Base-by-base conservation (phyloP, 495 filamentous ascomycete genomes). In the Aspergillus diversus region DNA sequence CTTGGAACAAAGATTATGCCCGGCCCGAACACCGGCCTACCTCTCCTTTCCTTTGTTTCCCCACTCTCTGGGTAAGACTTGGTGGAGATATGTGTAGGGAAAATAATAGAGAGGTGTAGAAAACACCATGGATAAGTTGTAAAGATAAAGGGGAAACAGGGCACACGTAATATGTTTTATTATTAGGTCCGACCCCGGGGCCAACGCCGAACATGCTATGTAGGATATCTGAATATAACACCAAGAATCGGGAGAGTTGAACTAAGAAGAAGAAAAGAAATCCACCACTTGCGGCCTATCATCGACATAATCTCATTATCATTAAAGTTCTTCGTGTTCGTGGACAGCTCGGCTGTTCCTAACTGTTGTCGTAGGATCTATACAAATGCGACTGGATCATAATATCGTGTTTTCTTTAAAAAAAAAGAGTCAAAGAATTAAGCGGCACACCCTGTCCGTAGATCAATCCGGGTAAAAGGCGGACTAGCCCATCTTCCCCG, bases 401-500 rank as follows among this genome's bases (percentile, higher is more conserved):
- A 17, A 17, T 50, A 27, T 50, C 47, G n/a, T 50, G 47, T 50
- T 51, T 39, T 43, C 63, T 5, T 21, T 34, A 49, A 11, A 27
- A 42, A 21, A 49, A 11, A 27, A 42, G 15, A 49, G 43, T 55
- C 33, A 33, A 43, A 43, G 48, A 50, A 54, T 17, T 11, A 54
- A 54, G 5, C 11, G 21, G 12, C 15, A 8, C 47, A 13, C n/a
- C 39, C 39, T 13, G n/a, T 13, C 4, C 11, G 11, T 12, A 11
- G 11, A 11, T 15, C 37, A 13, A 15, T 49, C 47, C 21, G 9
- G 21, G 27, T 17, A 31, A 31, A 50, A 27, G 47, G 2, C 7
- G 31, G 6, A 16, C 48, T 52, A 75, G 65, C 69, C 73, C 72
- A 75, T 76, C 39, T 61, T 64, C 21, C 69, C 70, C 0, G 78